These are phyloP conservation scores for Wilcoxina mikolae DNA, from an alignment of 495 filamentous ascomycete species.

Conservation along the genomic window DNA sequence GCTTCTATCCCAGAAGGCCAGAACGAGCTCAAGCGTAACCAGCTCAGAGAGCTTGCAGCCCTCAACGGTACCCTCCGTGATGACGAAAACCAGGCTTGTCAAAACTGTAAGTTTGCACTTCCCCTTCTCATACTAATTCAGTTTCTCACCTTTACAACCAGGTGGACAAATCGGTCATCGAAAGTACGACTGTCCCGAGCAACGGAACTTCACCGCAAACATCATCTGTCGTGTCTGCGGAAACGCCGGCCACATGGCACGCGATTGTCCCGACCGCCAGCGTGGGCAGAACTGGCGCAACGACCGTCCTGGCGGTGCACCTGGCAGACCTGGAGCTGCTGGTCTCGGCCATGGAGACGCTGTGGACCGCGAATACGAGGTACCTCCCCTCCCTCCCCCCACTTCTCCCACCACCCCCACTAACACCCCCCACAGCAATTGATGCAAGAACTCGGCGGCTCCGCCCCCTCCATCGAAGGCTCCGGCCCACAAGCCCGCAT, in stretches of 20 bases:
- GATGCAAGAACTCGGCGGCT: slow-evolving; percentile 86
- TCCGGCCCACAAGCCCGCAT: slow-evolving; percentile 59
- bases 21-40: slow-evolving; percentile 68
- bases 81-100: slow-evolving; percentile 91
- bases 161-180: slow-evolving; percentile 94
- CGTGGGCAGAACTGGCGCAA: slow-evolving; percentile 86
- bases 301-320: slow-evolving; percentile 22
- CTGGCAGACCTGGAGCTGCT: slow-evolving; percentile 37
- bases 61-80: slow-evolving; percentile 73
- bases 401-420: slow-evolving; percentile 8
- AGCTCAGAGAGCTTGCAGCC: slow-evolving; percentile 64
- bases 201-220: slow-evolving; percentile 92
- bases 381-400: slow-evolving; percentile 28
- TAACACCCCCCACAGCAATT: slow-evolving; percentile 58
- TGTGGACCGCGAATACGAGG: slow-evolving; percentile 88
- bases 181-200: slow-evolving; percentile 97
- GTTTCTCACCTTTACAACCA: too few species aligned
- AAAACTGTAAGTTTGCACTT: slow-evolving; percentile 59
- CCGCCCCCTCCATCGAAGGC: slow-evolving; percentile 40
- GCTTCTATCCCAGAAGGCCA: slow-evolving; percentile 68
- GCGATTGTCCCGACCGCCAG: slow-evolving; percentile 85
- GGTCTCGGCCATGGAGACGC: slow-evolving; percentile 66
- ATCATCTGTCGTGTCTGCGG: slow-evolving; percentile 99
- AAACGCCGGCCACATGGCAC: slow-evolving; percentile 82
- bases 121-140: slow-evolving; percentile 5